phyloP scores from a whole-genome alignment of 2,329 filamentous ascomycete genomes.

The Aureobasidium sp. region DNA sequence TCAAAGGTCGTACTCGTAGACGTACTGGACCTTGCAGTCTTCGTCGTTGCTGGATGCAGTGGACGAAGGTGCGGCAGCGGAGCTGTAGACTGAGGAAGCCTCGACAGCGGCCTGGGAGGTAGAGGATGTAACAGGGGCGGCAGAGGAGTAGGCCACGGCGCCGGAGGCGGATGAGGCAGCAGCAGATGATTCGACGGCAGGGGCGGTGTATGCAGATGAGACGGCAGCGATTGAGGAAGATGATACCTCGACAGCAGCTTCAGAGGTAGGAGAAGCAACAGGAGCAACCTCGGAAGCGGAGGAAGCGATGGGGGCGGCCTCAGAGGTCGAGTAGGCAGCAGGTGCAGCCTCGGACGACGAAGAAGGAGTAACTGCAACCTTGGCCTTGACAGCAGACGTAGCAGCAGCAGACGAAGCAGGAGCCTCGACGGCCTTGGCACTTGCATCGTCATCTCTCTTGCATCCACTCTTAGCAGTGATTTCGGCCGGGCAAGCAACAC shows the following conservation, averaged over 20 bases:
- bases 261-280: background rate
- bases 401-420: slow-evolving; percentile 12
- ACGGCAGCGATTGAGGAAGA: background rate
- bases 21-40: slow-evolving; percentile 21
- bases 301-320: slow-evolving; percentile 1
- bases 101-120: background rate
- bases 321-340: slow-evolving; percentile 6
- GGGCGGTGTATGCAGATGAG: background rate
- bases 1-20: slow-evolving; percentile 21
- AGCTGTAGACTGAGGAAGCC: background rate
- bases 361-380: slow-evolving; percentile 11
- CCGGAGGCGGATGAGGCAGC: background rate
- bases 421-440: slow-evolving; percentile 12
- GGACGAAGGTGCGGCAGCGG: background rate
- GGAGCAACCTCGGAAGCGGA: background rate
- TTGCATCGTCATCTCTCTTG: slow-evolving; percentile 23
- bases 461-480: slow-evolving; percentile 43
- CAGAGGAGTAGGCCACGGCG: background rate
- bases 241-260: background rate
- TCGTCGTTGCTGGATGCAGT: background rate
- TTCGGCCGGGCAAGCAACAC: slow-evolving; percentile 50
- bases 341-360: slow-evolving; percentile 8
- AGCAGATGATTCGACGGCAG: background rate
- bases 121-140: background rate
- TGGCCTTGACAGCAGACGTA: background rate